These are phyloP conservation scores for Arthroderma sp. DNA, from an alignment of 2,329 filamentous ascomycete species.

Conservation along the genomic window DNA sequence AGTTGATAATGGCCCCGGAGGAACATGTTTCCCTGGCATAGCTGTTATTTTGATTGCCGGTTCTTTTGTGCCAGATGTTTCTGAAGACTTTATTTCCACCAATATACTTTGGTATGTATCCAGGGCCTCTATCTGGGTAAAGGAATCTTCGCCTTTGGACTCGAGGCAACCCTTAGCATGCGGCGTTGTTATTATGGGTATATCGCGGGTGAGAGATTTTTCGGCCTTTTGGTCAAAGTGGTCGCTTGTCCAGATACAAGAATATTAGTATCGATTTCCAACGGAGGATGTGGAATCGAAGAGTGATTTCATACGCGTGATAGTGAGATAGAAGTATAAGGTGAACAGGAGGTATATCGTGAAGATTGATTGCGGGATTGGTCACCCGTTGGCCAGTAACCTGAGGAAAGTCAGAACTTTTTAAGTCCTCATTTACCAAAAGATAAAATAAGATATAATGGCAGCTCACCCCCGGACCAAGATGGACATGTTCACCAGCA, in stretches of 20 bases:
- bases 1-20: conserved; percentile 32
- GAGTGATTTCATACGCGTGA: conserved; percentile 35
- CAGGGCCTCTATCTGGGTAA: conserved; percentile 44
- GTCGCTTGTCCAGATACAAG: conserved; percentile 24
- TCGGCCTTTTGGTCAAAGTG: conserved; percentile 47
- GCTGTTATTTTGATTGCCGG: conserved; percentile 47
- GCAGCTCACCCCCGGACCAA: conserved; percentile 46
- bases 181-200: conserved; percentile 53
- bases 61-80: conserved; percentile 13
- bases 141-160: conserved; percentile 33
- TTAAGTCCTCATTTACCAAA: background rate
- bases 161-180: conserved; percentile 47
- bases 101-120: conserved; percentile 45
- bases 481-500: conserved; percentile 53
- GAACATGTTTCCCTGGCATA: conserved; percentile 55
- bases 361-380: conserved; percentile 49
- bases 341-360: conserved; percentile 49
- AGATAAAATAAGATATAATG: too few species aligned
- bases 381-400: conserved; percentile 40
- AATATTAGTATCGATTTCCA: background rate
- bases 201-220: conserved; percentile 37
- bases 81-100: conserved; percentile 28
- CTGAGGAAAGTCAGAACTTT: background rate
- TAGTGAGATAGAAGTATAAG: conserved; percentile 52
- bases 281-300: background rate